Evolutionary conservation across 2,329 filamentous ascomycete species (phyloP).

Genomic region (Sordariomycetes sp.): DNA sequence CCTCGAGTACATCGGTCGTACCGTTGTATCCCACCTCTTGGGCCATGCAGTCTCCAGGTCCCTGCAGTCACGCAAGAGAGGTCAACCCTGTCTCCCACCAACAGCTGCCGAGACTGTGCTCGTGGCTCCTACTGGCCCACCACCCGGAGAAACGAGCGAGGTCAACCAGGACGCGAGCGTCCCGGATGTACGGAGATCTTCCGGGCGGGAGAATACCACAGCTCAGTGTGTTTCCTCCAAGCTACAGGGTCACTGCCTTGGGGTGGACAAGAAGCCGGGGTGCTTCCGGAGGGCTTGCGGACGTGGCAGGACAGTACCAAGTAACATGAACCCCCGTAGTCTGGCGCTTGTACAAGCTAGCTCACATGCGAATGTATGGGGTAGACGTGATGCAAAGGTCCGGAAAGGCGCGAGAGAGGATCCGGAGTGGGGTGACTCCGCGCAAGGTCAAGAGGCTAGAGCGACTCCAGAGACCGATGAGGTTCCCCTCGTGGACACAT

Average conservation of each 20-base stretch:
- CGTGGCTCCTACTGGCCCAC: neutral
- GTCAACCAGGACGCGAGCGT: neutral
- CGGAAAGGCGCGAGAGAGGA: neutral
- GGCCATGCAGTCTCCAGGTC: neutral
- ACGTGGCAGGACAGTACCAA: neutral
- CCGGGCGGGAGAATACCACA: neutral
- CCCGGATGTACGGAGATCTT: neutral
- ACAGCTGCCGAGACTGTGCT: neutral
- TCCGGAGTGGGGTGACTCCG: neutral
- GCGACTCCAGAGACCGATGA: neutral
- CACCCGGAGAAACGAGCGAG: neutral
- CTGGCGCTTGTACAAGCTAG: neutral
- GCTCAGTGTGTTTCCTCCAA: neutral
- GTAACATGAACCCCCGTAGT: neutral
- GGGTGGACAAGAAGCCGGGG: neutral
- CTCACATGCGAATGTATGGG: neutral
- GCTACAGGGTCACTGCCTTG: neutral
- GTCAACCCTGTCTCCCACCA: neutral
- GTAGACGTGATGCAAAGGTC: neutral
- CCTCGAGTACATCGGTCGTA: neutral
- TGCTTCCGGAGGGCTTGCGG: neutral
- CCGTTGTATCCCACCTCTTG: neutral
- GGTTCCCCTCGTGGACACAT: neutral
- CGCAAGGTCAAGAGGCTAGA: neutral
- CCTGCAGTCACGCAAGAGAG: neutral